These are phyloP conservation scores for Ceratobasidium sp. DNA, from an alignment of 1,284 basidiomycete genomes.

Conservation along the genomic window DNA sequence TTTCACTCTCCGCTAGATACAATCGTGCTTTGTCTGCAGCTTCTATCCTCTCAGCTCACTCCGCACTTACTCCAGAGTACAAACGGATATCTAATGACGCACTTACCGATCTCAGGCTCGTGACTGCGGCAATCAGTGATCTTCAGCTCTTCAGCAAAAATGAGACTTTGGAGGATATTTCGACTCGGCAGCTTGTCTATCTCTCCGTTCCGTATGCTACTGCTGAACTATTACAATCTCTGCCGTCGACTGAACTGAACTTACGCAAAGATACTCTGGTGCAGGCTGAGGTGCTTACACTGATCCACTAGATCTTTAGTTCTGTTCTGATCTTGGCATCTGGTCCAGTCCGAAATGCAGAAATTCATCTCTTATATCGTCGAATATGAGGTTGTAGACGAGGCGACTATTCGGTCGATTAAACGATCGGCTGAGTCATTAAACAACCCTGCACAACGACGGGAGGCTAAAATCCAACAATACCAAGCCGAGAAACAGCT, in stretches of 20 bases:
- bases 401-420: not conserved
- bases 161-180: constrained; percentile 85
- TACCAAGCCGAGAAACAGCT: constrained; percentile 87
- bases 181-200: constrained; percentile 82
- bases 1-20: constrained; percentile 28
- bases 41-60: constrained; percentile 18
- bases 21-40: constrained; percentile 19
- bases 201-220: constrained; percentile 78
- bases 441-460: constrained; percentile 70
- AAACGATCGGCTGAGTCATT: constrained; percentile 60
- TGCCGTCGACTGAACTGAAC: constrained; percentile 66
- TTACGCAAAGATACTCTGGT: constrained; percentile 69
- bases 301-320: constrained; percentile 21
- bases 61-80: constrained; percentile 27
- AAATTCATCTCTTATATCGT: constrained; percentile 68
- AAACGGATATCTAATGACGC: constrained; percentile 25
- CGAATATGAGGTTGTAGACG: constrained; percentile 70
- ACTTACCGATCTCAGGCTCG: constrained; percentile 62
- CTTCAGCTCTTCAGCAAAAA: constrained; percentile 87
- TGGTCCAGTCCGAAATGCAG: constrained; percentile 64
- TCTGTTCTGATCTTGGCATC: constrained; percentile 26
- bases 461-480: constrained; percentile 89
- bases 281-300: constrained; percentile 67
- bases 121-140: constrained; percentile 63
- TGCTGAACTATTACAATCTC: constrained; percentile 76